Percentiles rank a stretch among this genome's conserved stretches.
These are phyloP conservation scores for Echites panduratus DNA, from an alignment of 257 asterid species.

Conservation along the genomic window DNA sequence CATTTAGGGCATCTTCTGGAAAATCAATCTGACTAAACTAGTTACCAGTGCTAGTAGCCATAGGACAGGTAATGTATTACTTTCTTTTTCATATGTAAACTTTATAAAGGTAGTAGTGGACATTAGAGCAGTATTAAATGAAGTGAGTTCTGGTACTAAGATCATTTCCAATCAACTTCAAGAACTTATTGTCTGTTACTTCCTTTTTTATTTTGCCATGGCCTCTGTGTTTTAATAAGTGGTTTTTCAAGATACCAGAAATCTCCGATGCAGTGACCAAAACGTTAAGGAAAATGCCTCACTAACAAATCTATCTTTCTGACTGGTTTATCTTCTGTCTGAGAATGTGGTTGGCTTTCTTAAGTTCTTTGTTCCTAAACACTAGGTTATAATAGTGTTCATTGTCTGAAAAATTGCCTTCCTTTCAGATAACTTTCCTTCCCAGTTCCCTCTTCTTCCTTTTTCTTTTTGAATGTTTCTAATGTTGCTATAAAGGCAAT, in stretches of 20 bases:
- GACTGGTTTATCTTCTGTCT: too few relatives aligned
- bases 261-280: neutral
- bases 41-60: neutral
- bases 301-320: neutral
- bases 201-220: neutral
- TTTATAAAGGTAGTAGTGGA: neutral
- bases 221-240: neutral
- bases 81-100: neutral
- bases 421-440: too few relatives aligned
- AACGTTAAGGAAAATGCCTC: too few relatives aligned
- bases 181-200: neutral
- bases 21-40: neutral
- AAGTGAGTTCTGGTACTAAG: neutral
- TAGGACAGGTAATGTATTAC: neutral
- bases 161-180: neutral
- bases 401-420: too few relatives aligned
- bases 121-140: neutral
- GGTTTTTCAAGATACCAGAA: neutral
- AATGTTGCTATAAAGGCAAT: too few relatives aligned
- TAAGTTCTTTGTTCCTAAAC: too few relatives aligned
- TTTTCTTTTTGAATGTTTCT: too few relatives aligned
- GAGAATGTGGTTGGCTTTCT: too few relatives aligned
- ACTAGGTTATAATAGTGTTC: too few relatives aligned
- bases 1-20: neutral
- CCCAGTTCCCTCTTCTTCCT: too few relatives aligned